phyloP scores from a whole-genome alignment of 116 monocot genomes.

The Trichopus zeylanicus region DNA sequence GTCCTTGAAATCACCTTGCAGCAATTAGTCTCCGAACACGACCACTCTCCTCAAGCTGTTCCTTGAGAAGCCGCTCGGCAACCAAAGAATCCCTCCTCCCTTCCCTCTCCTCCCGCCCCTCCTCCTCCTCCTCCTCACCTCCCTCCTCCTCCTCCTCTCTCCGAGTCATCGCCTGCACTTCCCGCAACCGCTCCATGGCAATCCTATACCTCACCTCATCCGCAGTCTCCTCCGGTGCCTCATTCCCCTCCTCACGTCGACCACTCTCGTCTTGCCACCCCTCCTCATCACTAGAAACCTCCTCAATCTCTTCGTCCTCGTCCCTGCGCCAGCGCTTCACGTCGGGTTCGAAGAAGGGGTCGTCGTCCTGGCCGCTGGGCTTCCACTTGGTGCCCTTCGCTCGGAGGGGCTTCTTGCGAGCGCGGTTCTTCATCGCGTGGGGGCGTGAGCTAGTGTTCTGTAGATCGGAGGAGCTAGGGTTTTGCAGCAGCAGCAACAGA shows the following conservation, averaged over 20 bases:
- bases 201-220: conserved; percentile 63
- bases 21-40: conserved; percentile 42
- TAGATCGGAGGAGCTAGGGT: no score
- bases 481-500: no score
- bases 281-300: conserved; percentile 35
- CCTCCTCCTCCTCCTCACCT: conserved; percentile 35
- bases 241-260: conserved; percentile 10
- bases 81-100: conserved; percentile 53
- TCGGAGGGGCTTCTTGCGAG: conserved; percentile 1
- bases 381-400: conserved; percentile 8
- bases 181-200: conserved; percentile 61
- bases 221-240: conserved; percentile 45
- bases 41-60: conserved; percentile 79
- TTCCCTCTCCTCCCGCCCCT: conserved; percentile 32
- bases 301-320: conserved; percentile 27
- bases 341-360: conserved; percentile 61
- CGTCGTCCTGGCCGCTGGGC: conserved; percentile 4
- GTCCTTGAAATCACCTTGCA: conserved; percentile 32
- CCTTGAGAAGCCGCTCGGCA: conserved; percentile 63
- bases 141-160: conserved; percentile 33
- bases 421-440: background rate
- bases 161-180: conserved; percentile 26
- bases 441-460: background rate
- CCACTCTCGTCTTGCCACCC: conserved; percentile 1
- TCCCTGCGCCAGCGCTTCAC: conserved; percentile 28